Evolutionary conservation across 2,329 filamentous ascomycete genomes (phyloP), one percentile per base, ranked within the genome.

Genomic region (Paecilomyces fulvus): DNA sequence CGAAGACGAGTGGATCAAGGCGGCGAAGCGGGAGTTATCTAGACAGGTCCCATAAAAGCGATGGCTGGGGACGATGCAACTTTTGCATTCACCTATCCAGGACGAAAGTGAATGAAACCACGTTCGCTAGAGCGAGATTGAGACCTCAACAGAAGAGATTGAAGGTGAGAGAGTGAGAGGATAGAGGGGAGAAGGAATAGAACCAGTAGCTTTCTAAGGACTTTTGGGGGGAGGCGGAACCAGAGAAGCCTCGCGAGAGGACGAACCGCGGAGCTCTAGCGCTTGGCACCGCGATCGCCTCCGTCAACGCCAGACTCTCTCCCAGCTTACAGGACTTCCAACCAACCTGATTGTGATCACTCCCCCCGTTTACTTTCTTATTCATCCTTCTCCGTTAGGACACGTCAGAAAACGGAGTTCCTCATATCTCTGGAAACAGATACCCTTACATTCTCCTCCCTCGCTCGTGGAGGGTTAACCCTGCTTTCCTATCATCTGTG

Each of bases 191-290:
- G 37, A 37, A 37, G 17, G 37, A 43, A 9, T 17, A 23, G 14
- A 6, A 9, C 20, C 3, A 20, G 30, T 23, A 20, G 21, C 28
- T 31, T 53, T 37, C 37, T 23, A 31, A 31, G 23, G 30, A 43
- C 51, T 53, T 53, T 31, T 33, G 51, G 33, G 43, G 21, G n/a
- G 21, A 49, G 17, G 30, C 51, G 51, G 51, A 53, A 37, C 30
- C 37, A 17, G 51, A 43, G 23, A 17, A 53, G 37, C 12, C 51
- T 53, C 21, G 23, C 30, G 51, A n/a, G 30, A 30, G 51, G 51
- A 17, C 31, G 50, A 28, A 17, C 25, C 48, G 20, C 21, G 25
- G 48, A 49, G 48, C 21, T 49, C 48, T 49, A 28, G 48, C 48
- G 48, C 48, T 49, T 49, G 48, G 48, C 37, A 43, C 37, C 14